A percentile compares a stretch with the other conserved stretches of the same genome.
Evolutionary conservation across 352 stramenopile genomes (phyloP).

Genomic region (Peronospora farinosa): DNA sequence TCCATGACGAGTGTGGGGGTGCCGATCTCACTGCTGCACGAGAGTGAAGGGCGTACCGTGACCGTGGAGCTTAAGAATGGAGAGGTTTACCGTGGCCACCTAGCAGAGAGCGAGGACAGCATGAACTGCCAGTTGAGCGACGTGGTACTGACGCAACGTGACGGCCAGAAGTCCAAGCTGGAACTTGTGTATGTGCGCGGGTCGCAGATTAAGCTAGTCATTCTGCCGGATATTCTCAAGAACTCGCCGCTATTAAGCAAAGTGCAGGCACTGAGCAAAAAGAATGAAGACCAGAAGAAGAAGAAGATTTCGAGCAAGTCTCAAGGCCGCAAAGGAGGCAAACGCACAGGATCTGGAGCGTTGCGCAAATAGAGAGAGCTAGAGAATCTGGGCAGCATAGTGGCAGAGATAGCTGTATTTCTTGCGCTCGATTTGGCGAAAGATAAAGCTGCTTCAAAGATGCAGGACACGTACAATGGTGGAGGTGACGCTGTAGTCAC

Average conservation of each 20-base stretch:
- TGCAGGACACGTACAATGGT: neutral
- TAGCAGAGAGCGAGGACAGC: conserved; percentile 87
- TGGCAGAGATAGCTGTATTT: neutral
- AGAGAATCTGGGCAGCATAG: neutral
- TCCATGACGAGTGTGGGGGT: conserved; percentile 71
- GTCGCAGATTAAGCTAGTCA: conserved; percentile 95
- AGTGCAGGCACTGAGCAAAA: conserved; percentile 85
- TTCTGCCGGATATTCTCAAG: conserved; percentile 94
- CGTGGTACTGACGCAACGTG: conserved; percentile 78
- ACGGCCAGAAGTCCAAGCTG: conserved; percentile 76
- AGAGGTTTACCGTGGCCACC: conserved; percentile 80
- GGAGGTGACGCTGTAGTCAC: too few relatives aligned
- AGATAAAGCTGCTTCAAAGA: neutral
- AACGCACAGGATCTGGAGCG: conserved; percentile 15
- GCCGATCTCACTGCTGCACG: conserved; percentile 80
- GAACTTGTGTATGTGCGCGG: conserved; percentile 93
- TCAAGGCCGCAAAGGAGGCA: conserved; percentile 18
- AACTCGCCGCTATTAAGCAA: conserved; percentile 96
- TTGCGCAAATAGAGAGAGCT: conserved; percentile 33
- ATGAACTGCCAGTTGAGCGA: conserved; percentile 97
- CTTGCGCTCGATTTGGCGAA: too few relatives aligned
- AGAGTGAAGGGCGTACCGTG: conserved; percentile 79
- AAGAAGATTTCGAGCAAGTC: conserved; percentile 27
- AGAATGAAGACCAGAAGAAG: conserved; percentile 52
- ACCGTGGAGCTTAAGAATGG: conserved; percentile 87